These are phyloP conservation scores for Dendrocalamus sinicus DNA, from an alignment of 176 grass and related monocot genomes.

Conservation along the genomic window DNA sequence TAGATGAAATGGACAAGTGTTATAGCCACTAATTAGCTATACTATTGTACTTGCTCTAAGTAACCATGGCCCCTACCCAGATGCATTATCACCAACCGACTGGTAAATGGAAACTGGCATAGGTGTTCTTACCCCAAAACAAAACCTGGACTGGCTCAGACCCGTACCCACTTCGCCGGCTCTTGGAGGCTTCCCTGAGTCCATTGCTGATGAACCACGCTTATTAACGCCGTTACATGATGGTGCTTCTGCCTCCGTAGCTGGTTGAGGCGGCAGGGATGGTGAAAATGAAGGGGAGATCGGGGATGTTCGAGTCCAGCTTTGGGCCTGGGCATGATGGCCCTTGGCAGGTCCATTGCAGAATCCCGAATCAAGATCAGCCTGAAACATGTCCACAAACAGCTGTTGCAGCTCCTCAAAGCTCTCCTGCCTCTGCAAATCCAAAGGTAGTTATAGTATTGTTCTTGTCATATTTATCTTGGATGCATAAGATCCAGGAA, in stretches of 20 bases:
- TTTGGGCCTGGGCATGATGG: conserved; percentile 28
- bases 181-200: conserved; percentile 53
- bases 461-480: conserved; percentile 41
- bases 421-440: conserved; percentile 79
- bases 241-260: conserved; percentile 36
- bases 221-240: conserved; percentile 62
- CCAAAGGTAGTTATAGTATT: conserved; percentile 17
- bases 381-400: conserved; percentile 90
- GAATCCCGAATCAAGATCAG: conserved; percentile 69
- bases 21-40: too few relatives aligned
- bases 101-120: conserved; percentile 4
- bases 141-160: conserved; percentile 46
- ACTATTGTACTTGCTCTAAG: too few relatives aligned
- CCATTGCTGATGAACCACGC: conserved; percentile 66
- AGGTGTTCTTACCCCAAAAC: conserved; percentile 74
- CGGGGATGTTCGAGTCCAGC: conserved; percentile 26
- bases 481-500: conserved; percentile 31
- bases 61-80: not conserved
- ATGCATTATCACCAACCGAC: conserved; percentile 20
- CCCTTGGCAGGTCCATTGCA: conserved; percentile 41
- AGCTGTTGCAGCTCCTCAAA: conserved; percentile 88
- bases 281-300: conserved; percentile 48
- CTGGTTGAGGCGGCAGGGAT: conserved; percentile 44
- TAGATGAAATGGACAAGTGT: too few relatives aligned
- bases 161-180: conserved; percentile 40